Evolutionary conservation across 2,329 filamentous ascomycete genomes (phyloP).

Genomic region (Metarhizium guizhouense): DNA sequence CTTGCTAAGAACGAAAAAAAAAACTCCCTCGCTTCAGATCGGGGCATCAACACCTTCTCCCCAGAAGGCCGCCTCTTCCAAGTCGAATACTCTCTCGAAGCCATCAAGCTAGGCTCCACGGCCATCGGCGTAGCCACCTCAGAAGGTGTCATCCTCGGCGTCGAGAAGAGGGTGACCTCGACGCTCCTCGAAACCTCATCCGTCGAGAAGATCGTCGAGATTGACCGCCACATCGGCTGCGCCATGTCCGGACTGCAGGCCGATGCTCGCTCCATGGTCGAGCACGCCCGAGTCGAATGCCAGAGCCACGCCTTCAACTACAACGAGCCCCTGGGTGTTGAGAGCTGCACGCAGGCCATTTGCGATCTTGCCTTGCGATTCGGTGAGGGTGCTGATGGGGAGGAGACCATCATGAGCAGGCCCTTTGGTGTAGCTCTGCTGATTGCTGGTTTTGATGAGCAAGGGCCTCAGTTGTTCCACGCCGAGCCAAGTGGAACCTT

Average conservation of each 20-base stretch:
- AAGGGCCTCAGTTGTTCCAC: slow-evolving; percentile 94
- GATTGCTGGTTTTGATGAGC: slow-evolving; percentile 95
- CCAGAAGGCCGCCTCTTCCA: slow-evolving; percentile 99
- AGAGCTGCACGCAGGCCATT: slow-evolving; percentile 98
- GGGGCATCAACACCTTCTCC: slow-evolving; percentile 99
- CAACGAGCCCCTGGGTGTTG: slow-evolving; percentile 86
- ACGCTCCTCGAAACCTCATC: slow-evolving; percentile 95
- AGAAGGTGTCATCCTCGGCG: slow-evolving; percentile 90
- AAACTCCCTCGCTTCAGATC: slow-evolving; percentile 51
- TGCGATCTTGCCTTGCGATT: slow-evolving; percentile 95
- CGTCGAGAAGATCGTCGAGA: slow-evolving; percentile 99
- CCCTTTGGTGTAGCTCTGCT: slow-evolving; percentile 94
- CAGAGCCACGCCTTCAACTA: slow-evolving; percentile 98
- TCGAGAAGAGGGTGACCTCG: slow-evolving; percentile 98
- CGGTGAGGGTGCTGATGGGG: slow-evolving; percentile 92
- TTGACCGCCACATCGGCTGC: slow-evolving; percentile 96
- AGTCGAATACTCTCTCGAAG: slow-evolving; percentile 99
- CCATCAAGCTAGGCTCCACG: slow-evolving; percentile 98
- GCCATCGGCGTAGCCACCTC: slow-evolving; percentile 96
- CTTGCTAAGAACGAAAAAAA: slow-evolving; percentile 10
- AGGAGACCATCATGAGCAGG: slow-evolving; percentile 97
- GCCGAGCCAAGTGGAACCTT: slow-evolving; percentile 97
- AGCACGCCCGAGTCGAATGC: slow-evolving; percentile 95
- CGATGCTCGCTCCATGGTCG: slow-evolving; percentile 93
- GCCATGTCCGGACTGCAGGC: slow-evolving; percentile 98